phyloP scores from a whole-genome alignment of 2,329 filamentous ascomycete species.

The Calonectria leucothoes region DNA sequence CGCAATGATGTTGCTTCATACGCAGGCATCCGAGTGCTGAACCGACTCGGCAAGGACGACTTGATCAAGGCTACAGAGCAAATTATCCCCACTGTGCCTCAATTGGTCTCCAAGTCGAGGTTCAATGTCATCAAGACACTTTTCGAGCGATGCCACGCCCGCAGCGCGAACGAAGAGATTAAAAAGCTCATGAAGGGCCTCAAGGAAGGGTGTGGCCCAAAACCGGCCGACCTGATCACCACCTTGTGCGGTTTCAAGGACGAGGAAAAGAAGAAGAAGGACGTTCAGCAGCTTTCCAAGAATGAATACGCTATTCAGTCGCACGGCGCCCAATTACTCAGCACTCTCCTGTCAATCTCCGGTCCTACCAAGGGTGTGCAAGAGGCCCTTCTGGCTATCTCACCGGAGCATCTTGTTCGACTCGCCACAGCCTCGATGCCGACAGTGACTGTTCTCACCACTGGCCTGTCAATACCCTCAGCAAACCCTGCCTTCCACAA shows the following conservation, averaged over 20 bases:
- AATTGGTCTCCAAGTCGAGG: slow-evolving; percentile 79
- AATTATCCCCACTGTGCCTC: slow-evolving; percentile 78
- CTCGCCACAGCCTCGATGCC: slow-evolving; percentile 70
- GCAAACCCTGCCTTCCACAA: slow-evolving; percentile 67
- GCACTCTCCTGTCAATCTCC: slow-evolving; percentile 80
- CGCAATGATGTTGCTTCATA: slow-evolving; percentile 93
- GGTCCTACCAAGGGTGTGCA: slow-evolving; percentile 80
- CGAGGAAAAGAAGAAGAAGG: slow-evolving; percentile 50
- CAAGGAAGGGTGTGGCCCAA: slow-evolving; percentile 59
- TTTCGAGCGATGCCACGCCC: slow-evolving; percentile 83
- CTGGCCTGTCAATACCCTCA: slow-evolving; percentile 60
- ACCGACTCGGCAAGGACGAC: slow-evolving; percentile 88
- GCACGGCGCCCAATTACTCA: slow-evolving; percentile 85
- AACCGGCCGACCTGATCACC: slow-evolving; percentile 60
- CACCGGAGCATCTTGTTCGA: slow-evolving; percentile 65
- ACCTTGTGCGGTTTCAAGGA: slow-evolving; percentile 61
- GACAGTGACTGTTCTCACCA: slow-evolving; percentile 62
- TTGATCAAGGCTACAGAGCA: slow-evolving; percentile 77
- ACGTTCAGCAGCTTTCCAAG: slow-evolving; percentile 57
- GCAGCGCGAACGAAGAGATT: slow-evolving; percentile 68
- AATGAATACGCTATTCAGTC: slow-evolving; percentile 67
- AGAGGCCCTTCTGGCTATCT: slow-evolving; percentile 73
- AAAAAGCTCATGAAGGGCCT: slow-evolving; percentile 60
- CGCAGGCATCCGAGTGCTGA: slow-evolving; percentile 84
- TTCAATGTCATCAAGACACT: slow-evolving; percentile 84